phyloP scores from a whole-genome alignment of 345 rosid genomes.

The Hibiscus syriacus region DNA sequence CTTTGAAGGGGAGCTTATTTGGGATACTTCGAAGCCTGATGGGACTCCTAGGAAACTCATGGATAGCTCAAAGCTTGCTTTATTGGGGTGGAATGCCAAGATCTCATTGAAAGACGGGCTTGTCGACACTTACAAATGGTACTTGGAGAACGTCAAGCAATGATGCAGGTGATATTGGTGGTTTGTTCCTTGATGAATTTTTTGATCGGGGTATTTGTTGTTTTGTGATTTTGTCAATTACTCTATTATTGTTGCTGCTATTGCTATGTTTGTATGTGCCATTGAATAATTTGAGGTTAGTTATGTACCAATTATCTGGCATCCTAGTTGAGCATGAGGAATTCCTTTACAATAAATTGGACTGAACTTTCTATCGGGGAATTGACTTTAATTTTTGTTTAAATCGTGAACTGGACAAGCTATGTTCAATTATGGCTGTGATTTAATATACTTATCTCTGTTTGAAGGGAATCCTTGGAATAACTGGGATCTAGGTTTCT shows the following conservation, averaged over 20 bases:
- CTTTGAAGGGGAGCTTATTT: slow-evolving; percentile 70
- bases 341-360: not conserved
- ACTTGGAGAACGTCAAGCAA: slow-evolving; percentile 54
- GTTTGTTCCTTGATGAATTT: not conserved
- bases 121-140: slow-evolving; percentile 76
- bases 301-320: slow-evolving; percentile 6
- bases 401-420: not conserved
- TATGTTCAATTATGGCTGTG: not conserved
- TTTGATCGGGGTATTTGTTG: not conserved
- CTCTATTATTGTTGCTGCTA: not conserved
- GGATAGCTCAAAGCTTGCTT: slow-evolving; percentile 17
- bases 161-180: slow-evolving; percentile 11
- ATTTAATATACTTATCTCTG: not conserved
- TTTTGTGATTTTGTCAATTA: slow-evolving; percentile 7
- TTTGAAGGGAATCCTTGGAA: not conserved
- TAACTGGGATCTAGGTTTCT: not conserved
- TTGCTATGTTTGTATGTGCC: not conserved
- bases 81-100: slow-evolving; percentile 81
- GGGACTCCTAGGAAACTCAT: too few species aligned
- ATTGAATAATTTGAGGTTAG: slow-evolving; percentile 8
- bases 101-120: slow-evolving; percentile 69
- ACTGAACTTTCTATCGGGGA: not conserved
- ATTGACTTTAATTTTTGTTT: not conserved
- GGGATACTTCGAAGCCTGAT: slow-evolving; percentile 47
- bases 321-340: not conserved